A percentile compares a stretch with the other conserved stretches of the same genome.
Conservation (phyloP, 1,139 yeast species). For the Geotrichum siamense region DNA sequence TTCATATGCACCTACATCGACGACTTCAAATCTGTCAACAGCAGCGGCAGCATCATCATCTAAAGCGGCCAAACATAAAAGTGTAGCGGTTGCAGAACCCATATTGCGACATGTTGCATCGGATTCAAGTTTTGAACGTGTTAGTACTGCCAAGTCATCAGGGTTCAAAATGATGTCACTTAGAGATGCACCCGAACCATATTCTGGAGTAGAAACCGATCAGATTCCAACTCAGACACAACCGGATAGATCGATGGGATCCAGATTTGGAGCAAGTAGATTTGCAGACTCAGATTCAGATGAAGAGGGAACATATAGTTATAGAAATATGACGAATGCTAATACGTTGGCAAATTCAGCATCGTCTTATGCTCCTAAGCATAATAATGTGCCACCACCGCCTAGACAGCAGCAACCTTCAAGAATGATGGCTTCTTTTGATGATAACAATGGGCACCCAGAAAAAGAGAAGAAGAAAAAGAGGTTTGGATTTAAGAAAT, state of each 20-base stretch:
- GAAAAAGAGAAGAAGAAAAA: slow-evolving; percentile 26
- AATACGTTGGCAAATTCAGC: slow-evolving; percentile 6
- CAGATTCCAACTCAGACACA: neutral
- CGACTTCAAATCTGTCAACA: slow-evolving; percentile 1
- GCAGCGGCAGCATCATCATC: neutral
- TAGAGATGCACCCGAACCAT: slow-evolving; percentile 15
- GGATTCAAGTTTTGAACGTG: slow-evolving; percentile 20
- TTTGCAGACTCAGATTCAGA: slow-evolving; percentile 31
- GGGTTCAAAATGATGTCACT: slow-evolving; percentile 24
- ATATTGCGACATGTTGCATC: slow-evolving; percentile 17
- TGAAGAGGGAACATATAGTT: slow-evolving; percentile 21
- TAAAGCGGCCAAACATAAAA: neutral
- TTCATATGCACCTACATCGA: neutral
- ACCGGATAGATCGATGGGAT: slow-evolving; percentile 11
- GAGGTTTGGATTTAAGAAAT: slow-evolving; percentile 27
- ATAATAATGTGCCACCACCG: neutral
- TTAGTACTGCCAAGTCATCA: slow-evolving; percentile 4
- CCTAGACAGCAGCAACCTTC: neutral
- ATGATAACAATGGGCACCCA: neutral
- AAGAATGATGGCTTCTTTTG: slow-evolving; percentile 2
- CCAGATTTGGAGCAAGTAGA: slow-evolving; percentile 27
- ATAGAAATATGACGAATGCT: slow-evolving; percentile 8
- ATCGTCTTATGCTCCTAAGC: neutral
- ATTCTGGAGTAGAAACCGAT: neutral
- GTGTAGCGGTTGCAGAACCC: slow-evolving; percentile 5